Conservation (phyloP, 805 yeast genomes). For the Nakazawaea populi region DNA sequence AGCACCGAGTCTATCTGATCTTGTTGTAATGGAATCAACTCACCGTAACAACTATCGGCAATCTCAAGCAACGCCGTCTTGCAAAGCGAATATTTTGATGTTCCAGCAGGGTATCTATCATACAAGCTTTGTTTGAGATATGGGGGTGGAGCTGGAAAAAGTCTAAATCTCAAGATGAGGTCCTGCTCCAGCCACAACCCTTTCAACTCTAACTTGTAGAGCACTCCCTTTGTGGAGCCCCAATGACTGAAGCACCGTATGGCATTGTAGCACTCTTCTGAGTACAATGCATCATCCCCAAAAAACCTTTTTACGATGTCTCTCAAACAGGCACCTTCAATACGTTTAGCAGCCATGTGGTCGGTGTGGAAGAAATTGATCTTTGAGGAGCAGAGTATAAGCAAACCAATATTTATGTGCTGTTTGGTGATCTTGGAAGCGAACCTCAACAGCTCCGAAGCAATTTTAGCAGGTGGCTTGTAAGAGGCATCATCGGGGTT, state of each 20-base stretch:
- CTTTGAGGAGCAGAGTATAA: constrained; percentile 38
- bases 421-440: constrained; percentile 14
- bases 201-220: constrained; percentile 35
- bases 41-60: constrained; percentile 32
- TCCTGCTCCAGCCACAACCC: constrained; percentile 27
- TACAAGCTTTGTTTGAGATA: constrained; percentile 34
- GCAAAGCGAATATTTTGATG: constrained; percentile 38
- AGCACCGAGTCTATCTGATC: constrained; percentile 27
- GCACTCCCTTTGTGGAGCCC: constrained; percentile 45
- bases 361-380: constrained; percentile 51
- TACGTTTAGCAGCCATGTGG: constrained; percentile 37
- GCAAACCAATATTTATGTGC: constrained; percentile 37
- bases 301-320: constrained; percentile 31
- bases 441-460: constrained; percentile 27
- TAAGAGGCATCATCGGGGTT: constrained; percentile 27
- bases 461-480: constrained; percentile 21
- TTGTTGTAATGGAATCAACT: constrained; percentile 25
- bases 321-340: constrained; percentile 42
- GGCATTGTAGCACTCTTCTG: constrained; percentile 38
- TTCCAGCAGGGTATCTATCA: constrained; percentile 47
- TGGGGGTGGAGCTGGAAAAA: constrained; percentile 35
- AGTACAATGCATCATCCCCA: constrained; percentile 32
- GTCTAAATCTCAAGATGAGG: constrained; percentile 24
- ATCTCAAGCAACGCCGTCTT: constrained; percentile 31
- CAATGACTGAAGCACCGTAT: constrained; percentile 49